Base-by-base conservation (phyloP, 225 moss, liverwort and hornwort genomes). In the Antitrichia curtipendula region DNA sequence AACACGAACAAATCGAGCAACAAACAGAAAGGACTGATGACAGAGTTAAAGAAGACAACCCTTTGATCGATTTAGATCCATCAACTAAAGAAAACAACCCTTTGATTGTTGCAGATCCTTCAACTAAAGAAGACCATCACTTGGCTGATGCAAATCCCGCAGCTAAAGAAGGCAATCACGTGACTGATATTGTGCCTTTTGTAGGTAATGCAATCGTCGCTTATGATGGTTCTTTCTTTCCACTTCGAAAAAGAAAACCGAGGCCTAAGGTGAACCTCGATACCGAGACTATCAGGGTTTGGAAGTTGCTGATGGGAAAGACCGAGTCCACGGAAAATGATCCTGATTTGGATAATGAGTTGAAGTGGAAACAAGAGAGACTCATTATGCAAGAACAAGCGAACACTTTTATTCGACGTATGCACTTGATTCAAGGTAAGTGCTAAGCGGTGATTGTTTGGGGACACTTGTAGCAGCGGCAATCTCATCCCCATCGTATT, bases 371-470 rank as follows among this genome's bases (percentile, higher is more conserved):
- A 38, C 79, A 92, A 40, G 93, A 95, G 81, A 91, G 94, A 85
- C 69, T 85, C 8, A 8, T 83, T 28, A 96, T 96, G 95, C 91
- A 93, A 88, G 53, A 81, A 27, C 93, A 89, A 82, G 95, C 94
- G 22, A 91, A 92, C 43, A 86, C 20, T 34, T 97, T 97, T 64
- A 96, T 97, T 75, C 88, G 18, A 11, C 90, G 91, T 11, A 97
- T 96, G 96, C 93, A 95, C 58, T 89, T 86, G 50, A 95, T 97
- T 82, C 97, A 97, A 96, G 97, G 96, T 97, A 62, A 85, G 90
- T 83, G 32, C 19, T 31, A 71, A 0, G 10, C 3, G 25, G 40
- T 70, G 23, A 64, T 53, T 59, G 3, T 65, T n/a, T n/a, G n/a
- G n/a, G n/a, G n/a, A n/a, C n/a, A n/a, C n/a, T n/a, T n/a, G n/a